These are phyloP conservation scores for Heterobasidion annosum DNA, from an alignment of 1,284 basidiomycete genomes.

Conservation along the genomic window DNA sequence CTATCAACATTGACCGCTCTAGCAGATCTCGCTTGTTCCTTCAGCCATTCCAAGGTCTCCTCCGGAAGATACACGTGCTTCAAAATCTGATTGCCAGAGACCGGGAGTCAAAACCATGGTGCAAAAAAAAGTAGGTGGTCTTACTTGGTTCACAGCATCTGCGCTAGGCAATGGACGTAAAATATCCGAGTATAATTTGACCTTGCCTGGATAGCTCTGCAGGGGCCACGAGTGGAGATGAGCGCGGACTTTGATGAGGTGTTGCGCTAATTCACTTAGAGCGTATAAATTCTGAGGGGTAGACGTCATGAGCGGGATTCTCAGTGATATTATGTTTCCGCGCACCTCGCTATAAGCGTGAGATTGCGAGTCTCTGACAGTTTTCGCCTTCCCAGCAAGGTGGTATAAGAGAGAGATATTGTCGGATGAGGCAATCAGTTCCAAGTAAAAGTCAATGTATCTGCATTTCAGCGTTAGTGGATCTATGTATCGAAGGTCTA, in stretches of 20 bases:
- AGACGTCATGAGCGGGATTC: slow-evolving; percentile 2
- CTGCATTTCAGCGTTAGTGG: slow-evolving; percentile 25
- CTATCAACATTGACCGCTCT: slow-evolving; percentile 13
- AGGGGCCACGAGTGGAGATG: slow-evolving; percentile 69
- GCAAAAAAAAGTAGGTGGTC: background rate
- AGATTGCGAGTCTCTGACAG: slow-evolving; percentile 70
- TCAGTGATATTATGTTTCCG: background rate
- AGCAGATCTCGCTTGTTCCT: slow-evolving; percentile 22
- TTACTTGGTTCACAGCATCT: slow-evolving; percentile 55
- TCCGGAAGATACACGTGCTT: slow-evolving; percentile 60
- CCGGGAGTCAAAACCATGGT: background rate
- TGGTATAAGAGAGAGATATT: slow-evolving; percentile 82
- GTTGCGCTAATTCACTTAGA: slow-evolving; percentile 84
- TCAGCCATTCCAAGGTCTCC: slow-evolving; percentile 46
- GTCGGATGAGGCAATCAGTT: slow-evolving; percentile 63
- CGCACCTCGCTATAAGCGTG: slow-evolving; percentile 61
- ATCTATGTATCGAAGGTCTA: background rate
- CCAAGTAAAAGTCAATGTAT: slow-evolving; percentile 87
- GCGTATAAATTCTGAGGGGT: slow-evolving; percentile 75
- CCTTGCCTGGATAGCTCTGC: slow-evolving; percentile 71
- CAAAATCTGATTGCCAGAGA: slow-evolving; percentile 34
- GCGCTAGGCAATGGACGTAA: slow-evolving; percentile 56
- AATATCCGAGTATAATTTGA: slow-evolving; percentile 79
- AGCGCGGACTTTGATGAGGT: slow-evolving; percentile 71
- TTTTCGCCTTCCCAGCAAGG: slow-evolving; percentile 79